Evolutionary conservation across 192 early-diverging fungal species (phyloP).

Genomic region (Backusella parvicylindrica): DNA sequence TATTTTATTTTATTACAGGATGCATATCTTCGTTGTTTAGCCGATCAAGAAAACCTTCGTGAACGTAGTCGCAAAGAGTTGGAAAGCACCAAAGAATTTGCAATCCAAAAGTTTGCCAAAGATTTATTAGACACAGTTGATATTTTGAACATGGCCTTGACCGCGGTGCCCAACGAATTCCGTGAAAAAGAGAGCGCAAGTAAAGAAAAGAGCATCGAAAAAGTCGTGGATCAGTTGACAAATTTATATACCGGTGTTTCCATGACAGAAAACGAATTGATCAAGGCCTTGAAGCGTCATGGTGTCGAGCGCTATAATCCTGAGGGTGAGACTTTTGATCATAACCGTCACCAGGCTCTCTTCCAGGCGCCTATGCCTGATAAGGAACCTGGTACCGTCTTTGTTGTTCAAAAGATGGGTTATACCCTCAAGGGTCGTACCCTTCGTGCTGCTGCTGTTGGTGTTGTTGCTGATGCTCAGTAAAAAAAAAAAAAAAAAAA

Average conservation of each 20-base stretch:
- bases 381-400: slow-evolving; percentile 86
- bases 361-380: slow-evolving; percentile 89
- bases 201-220: slow-evolving; percentile 31
- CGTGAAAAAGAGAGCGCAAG: slow-evolving; percentile 28
- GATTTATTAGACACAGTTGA: slow-evolving; percentile 92
- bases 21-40: slow-evolving; percentile 85
- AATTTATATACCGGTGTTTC: slow-evolving; percentile 85
- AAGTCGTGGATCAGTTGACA: slow-evolving; percentile 55
- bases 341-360: slow-evolving; percentile 90
- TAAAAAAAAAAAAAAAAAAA: slow-evolving; percentile 1
- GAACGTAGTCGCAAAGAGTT: slow-evolving; percentile 85
- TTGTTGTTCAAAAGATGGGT: slow-evolving; percentile 91
- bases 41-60: slow-evolving; percentile 96
- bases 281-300: slow-evolving; percentile 83
- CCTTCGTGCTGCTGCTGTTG: slow-evolving; percentile 92
- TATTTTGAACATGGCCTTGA: slow-evolving; percentile 84
- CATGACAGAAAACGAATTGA: slow-evolving; percentile 84
- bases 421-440: slow-evolving; percentile 91
- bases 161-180: slow-evolving; percentile 76
- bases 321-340: slow-evolving; percentile 89
- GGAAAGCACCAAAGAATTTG: slow-evolving; percentile 74
- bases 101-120: slow-evolving; percentile 98
- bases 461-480: slow-evolving; percentile 71
- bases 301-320: slow-evolving; percentile 83
- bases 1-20: slow-evolving; percentile 54